Conservation (phyloP, 2,329 filamentous ascomycete genomes). For the Claviceps digitariae region DNA sequence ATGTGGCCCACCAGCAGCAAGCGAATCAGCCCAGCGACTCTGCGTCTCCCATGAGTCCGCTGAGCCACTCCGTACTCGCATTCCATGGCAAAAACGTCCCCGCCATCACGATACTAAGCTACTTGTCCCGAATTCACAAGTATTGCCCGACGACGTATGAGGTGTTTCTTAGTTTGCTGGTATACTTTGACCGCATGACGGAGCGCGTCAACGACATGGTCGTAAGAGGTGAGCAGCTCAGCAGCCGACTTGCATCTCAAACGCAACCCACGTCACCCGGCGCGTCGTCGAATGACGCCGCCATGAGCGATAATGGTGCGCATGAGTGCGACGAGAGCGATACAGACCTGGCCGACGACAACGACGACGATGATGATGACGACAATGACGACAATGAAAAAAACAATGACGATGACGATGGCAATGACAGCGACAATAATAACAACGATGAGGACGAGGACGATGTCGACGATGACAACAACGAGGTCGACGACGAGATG, state of each 20-base stretch:
- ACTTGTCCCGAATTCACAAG: conserved; percentile 91
- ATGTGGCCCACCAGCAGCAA: conserved; percentile 44
- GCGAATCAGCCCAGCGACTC: conserved; percentile 32
- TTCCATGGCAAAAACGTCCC: conserved; percentile 98
- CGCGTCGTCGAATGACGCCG: conserved; percentile 14
- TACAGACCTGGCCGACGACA: conserved; percentile 36
- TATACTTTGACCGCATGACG: conserved; percentile 99
- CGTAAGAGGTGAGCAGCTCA: conserved; percentile 48
- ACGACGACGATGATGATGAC: conserved; percentile 28
- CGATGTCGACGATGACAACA: conserved; percentile 32
- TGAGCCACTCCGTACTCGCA: conserved; percentile 61
- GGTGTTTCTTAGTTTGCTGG: conserved; percentile 85
- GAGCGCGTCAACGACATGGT: conserved; percentile 81
- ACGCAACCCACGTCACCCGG: conserved; percentile 7
- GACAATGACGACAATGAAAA: conserved; percentile 34
- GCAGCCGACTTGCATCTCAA: conserved; percentile 14
- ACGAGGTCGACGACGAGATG: conserved; percentile 26
- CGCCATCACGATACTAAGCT: conserved; percentile 92
- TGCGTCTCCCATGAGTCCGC: conserved; percentile 47
- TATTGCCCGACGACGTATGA: conserved; percentile 98
- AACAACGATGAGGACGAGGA: conserved; percentile 37
- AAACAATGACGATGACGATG: conserved; percentile 29
- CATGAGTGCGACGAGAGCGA: conserved; percentile 30
- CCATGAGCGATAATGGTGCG: conserved; percentile 15
- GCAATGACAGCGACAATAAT: conserved; percentile 20